These are phyloP conservation scores for Diutina mesorugosa DNA, from an alignment of 1,139 yeast species.

Conservation along the genomic window DNA sequence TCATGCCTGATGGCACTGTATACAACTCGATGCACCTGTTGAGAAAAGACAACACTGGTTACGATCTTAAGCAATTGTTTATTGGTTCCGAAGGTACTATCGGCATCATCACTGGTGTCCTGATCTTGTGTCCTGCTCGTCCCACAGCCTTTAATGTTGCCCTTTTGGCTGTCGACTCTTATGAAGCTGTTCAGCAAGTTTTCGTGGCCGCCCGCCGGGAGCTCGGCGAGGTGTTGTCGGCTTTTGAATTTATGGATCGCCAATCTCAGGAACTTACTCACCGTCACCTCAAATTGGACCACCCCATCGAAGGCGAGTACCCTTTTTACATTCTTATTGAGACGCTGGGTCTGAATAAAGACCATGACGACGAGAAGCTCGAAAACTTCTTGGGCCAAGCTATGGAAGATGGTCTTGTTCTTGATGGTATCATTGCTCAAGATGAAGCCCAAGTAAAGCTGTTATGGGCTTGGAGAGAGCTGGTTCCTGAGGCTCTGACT, in stretches of 20 bases:
- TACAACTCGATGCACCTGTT: conserved; percentile 70
- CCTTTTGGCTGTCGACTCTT: conserved; percentile 69
- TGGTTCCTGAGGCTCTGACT: conserved; percentile 80
- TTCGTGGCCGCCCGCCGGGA: conserved; percentile 72
- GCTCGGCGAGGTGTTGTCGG: conserved; percentile 76
- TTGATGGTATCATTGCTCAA: conserved; percentile 92
- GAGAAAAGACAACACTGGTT: conserved; percentile 90
- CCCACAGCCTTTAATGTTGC: conserved; percentile 85
- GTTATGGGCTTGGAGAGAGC: conserved; percentile 93
- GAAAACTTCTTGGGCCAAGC: conserved; percentile 71
- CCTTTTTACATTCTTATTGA: conserved; percentile 89
- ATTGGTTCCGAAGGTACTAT: conserved; percentile 91
- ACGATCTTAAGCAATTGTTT: conserved; percentile 80
- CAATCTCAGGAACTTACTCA: conserved; percentile 58
- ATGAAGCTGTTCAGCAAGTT: conserved; percentile 71
- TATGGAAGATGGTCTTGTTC: conserved; percentile 74
- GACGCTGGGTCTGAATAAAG: conserved; percentile 86
- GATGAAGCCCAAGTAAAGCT: conserved; percentile 77
- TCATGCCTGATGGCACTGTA: conserved; percentile 78
- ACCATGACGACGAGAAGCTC: conserved; percentile 67
- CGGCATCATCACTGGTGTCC: conserved; percentile 83
- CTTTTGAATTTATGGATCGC: conserved; percentile 90
- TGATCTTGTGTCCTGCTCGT: conserved; percentile 84
- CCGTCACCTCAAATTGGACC: conserved; percentile 38
- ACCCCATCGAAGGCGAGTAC: conserved; percentile 67